Evolutionary conservation across 768 basidiomycete species (phyloP).

Genomic region (Auriscalpium orientale): DNA sequence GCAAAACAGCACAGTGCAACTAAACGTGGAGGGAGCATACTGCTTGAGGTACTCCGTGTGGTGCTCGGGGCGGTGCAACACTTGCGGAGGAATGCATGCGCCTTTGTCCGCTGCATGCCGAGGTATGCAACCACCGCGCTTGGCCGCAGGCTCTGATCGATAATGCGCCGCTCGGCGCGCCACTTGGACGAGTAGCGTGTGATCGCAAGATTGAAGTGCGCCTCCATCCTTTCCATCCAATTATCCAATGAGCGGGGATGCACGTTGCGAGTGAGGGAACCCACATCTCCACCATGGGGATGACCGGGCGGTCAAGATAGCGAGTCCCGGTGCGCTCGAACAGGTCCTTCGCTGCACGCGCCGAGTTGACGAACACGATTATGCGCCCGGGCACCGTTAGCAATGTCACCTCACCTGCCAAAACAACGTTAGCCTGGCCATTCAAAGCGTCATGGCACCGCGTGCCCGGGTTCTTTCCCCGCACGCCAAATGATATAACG

Average conservation of each 20-base stretch:
- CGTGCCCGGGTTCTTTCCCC: too few species aligned
- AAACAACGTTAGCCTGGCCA: too few species aligned
- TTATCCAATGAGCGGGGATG: neutral
- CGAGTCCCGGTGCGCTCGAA: conserved; percentile 2
- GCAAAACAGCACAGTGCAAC: neutral
- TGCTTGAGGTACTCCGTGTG: conserved; percentile 3
- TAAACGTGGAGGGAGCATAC: neutral
- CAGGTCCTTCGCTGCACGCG: neutral
- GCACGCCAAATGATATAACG: too few species aligned
- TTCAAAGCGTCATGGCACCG: too few species aligned
- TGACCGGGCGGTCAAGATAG: conserved; percentile 1
- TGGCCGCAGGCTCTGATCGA: conserved; percentile 2
- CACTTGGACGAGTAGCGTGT: conserved; percentile 3
- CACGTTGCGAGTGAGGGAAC: neutral
- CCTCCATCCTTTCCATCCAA: neutral
- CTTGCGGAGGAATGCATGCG: conserved; percentile 4
- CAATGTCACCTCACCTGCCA: conserved; percentile 5
- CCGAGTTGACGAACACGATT: conserved; percentile 7
- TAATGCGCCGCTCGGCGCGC: conserved; percentile 3
- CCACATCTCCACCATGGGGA: conserved; percentile 5
- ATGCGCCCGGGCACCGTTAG: conserved; percentile 3
- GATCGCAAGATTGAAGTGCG: conserved; percentile 5
- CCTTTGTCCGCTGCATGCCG: conserved; percentile 1
- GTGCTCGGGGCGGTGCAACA: neutral
- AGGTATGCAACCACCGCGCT: neutral